phyloP scores from a whole-genome alignment of 306 rosid genomes.

The Prosopis cineraria region DNA sequence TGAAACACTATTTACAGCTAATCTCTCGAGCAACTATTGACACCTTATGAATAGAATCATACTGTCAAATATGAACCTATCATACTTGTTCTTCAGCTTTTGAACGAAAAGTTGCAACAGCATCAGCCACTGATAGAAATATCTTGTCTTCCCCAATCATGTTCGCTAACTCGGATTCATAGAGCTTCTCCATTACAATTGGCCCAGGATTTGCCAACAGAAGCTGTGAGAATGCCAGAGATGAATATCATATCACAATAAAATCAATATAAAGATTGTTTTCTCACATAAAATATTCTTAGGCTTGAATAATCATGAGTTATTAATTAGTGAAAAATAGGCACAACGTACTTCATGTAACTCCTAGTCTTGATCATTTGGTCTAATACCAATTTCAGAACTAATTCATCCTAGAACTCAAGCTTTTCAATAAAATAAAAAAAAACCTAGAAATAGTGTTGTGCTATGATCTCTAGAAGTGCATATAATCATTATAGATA shows the following conservation, averaged over 20 bases:
- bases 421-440: not conserved
- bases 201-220: slow-evolving; percentile 81
- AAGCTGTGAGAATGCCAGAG: slow-evolving; percentile 44
- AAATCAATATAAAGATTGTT: not conserved
- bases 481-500: not conserved
- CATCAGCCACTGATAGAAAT: slow-evolving; percentile 72
- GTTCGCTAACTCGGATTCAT: slow-evolving; percentile 50
- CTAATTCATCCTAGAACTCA: not conserved
- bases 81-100: slow-evolving; percentile 19
- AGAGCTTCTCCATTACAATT: slow-evolving; percentile 68
- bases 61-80: not conserved
- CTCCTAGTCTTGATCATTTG: not conserved
- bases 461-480: not conserved
- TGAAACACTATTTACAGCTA: not conserved
- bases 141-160: slow-evolving; percentile 66
- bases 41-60: not conserved
- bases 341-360: not conserved
- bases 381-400: not conserved
- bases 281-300: not conserved
- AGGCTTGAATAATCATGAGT: not conserved
- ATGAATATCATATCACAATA: not conserved
- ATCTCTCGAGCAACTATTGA: not conserved
- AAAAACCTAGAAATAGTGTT: not conserved
- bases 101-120: slow-evolving; percentile 54
- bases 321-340: not conserved